Conservation (phyloP, 805 yeast genomes). For the Novakomyces olei region DNA sequence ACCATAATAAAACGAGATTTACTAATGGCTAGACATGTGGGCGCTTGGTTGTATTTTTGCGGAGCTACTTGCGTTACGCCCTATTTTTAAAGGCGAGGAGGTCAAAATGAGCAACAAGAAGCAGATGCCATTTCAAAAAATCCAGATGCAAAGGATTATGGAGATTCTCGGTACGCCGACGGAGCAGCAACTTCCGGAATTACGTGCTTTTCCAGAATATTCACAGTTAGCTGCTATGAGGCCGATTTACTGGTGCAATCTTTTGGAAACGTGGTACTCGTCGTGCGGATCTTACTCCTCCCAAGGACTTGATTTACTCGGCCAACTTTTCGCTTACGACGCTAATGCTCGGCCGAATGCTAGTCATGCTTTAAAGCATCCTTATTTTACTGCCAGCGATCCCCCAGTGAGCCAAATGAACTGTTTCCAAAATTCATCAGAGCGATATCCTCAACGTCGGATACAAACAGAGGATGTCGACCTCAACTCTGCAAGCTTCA, state of each 20-base stretch:
- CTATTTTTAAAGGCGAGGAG: constrained; percentile 94
- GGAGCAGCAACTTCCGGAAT: constrained; percentile 1
- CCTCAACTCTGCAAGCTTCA: too few relatives aligned
- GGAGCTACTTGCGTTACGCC: constrained; percentile 68
- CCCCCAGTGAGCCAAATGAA: too few relatives aligned
- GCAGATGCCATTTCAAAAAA: constrained; percentile 80
- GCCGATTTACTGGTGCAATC: constrained; percentile 1
- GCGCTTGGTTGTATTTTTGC: constrained; percentile 88
- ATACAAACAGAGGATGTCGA: too few relatives aligned
- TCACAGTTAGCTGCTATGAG: neutral
- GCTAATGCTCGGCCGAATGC: constrained; percentile 56
- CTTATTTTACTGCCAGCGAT: constrained; percentile 48
- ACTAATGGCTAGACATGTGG: too few relatives aligned
- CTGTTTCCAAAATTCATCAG: too few relatives aligned
- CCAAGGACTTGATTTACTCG: constrained; percentile 32
- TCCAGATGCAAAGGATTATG: constrained; percentile 71
- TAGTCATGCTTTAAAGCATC: constrained; percentile 52
- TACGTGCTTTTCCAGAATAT: constrained; percentile 1
- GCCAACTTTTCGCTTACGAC: constrained; percentile 43
- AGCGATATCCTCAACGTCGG: too few relatives aligned
- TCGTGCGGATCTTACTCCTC: neutral
- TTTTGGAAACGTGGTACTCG: constrained; percentile 1
- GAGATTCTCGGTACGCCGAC: constrained; percentile 84
- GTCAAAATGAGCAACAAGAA: constrained; percentile 61
- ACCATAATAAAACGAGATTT: too few relatives aligned